Evolutionary conservation across 345 rosid genomes (phyloP), one percentile per base, ranked within the genome.

Genomic region (Salix caprea): DNA sequence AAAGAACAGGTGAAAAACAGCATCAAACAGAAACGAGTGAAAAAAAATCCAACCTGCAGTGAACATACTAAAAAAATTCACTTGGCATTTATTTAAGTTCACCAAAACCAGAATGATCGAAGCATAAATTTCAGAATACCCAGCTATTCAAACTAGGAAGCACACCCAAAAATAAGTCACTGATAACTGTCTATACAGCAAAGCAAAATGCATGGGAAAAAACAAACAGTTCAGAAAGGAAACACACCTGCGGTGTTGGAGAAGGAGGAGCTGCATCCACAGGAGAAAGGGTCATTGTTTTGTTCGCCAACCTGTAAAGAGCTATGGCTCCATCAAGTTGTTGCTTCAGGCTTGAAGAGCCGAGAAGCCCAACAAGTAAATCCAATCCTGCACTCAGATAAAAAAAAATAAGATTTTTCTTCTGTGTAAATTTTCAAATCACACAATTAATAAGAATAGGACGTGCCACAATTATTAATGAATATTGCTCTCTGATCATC

Each of bases 261-360:
- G 99, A 94, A 19, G 94, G 97, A 50, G 99, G 98, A 78, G 98
- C 98, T 67, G 97, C 97, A 86, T 96, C 98, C 66, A 88, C 84
- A 13, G 97, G 93, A 79, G 98, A 94, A 77, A 94, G 98, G 78
- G 92, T 76, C 84, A 76, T 89, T 19, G 98, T 88, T 84, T 92
- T 96, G 81, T 90, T 94, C 61, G 92, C 94, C 84, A 96, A 85
- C 88, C 86, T 94, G 87, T 71, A 90, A 61, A 96, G 84, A 52
- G 99, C 98, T 50, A 88, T 91, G 79, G 99, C 97, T 80, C 98
- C 97, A 87, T 94, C 98, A 69, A 91, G 90, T 83, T 94, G 99
- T 84, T 91, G 97, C 81, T 88, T 91, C 44, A 84, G 70, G 84
- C 77, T 91, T 34, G 94, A 66, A 67, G 97, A 92, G 74, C 94